Conservation (phyloP, 164 flowering plant species). For the Hamamelis virginiana region DNA sequence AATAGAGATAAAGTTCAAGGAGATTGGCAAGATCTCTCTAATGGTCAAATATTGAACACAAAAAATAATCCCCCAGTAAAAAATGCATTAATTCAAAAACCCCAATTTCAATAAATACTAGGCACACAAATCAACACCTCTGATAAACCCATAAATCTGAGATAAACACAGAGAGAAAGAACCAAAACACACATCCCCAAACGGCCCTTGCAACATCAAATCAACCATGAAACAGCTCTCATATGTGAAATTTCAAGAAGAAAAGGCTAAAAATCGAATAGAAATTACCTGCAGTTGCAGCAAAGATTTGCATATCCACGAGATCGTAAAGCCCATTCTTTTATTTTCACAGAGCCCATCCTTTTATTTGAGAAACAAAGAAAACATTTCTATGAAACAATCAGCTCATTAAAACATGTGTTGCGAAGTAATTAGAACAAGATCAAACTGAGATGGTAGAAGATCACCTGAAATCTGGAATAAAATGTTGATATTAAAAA, state of each 20-base stretch:
- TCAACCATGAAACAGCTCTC: not conserved
- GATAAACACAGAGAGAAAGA: not conserved
- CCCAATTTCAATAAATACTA: not conserved
- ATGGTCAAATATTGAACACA: not conserved
- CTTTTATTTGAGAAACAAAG: too few relatives aligned
- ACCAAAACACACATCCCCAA: slow-evolving; percentile 15
- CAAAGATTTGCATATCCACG: slow-evolving; percentile 61
- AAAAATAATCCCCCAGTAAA: not conserved
- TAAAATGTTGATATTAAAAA: too few relatives aligned
- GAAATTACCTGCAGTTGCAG: slow-evolving; percentile 58
- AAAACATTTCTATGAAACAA: too few relatives aligned
- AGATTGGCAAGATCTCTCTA: too few relatives aligned
- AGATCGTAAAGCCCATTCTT: slow-evolving; percentile 64
- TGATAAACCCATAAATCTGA: too few relatives aligned
- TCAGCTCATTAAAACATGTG: too few relatives aligned
- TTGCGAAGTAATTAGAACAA: too few relatives aligned
- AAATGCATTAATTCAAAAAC: not conserved
- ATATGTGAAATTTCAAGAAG: not conserved
- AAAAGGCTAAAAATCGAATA: not conserved
- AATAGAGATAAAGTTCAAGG: too few relatives aligned
- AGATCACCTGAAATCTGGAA: too few relatives aligned
- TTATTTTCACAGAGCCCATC: too few relatives aligned
- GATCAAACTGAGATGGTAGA: too few relatives aligned
- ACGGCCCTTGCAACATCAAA: slow-evolving; percentile 7
- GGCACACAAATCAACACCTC: not conserved